A percentile compares a stretch with the other conserved stretches of the same genome.
Evolutionary conservation across 2,329 filamentous ascomycete species (phyloP).

Genomic region (Akanthomyces uredinophilus): DNA sequence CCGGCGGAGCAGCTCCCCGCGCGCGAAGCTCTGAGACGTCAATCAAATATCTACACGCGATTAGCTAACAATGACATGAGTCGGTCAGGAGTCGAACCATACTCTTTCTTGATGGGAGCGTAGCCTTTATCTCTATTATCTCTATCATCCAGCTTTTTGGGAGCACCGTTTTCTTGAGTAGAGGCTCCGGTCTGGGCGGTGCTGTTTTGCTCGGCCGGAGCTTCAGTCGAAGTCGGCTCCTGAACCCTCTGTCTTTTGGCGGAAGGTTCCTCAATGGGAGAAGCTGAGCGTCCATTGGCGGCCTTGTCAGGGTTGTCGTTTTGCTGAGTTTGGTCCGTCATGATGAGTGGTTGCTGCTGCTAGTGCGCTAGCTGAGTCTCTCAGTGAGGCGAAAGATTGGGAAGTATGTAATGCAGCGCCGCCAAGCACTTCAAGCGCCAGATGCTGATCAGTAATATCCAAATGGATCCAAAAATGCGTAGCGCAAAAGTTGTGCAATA

Average conservation of each 20-base stretch:
- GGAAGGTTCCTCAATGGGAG: constrained; percentile 35
- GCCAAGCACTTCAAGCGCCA: background rate
- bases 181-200: constrained; percentile 7
- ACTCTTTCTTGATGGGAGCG: constrained; percentile 71
- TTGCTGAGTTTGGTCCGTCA: constrained; percentile 23
- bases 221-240: constrained; percentile 19
- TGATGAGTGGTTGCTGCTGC: constrained; percentile 14
- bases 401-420: background rate
- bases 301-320: constrained; percentile 3
- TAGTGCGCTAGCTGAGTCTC: background rate
- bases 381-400: background rate
- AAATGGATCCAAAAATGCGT: background rate
- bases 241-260: constrained; percentile 57
- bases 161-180: constrained; percentile 19
- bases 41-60: constrained; percentile 37
- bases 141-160: constrained; percentile 18
- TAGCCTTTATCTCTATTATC: constrained; percentile 43
- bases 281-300: background rate
- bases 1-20: constrained; percentile 16
- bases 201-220: background rate
- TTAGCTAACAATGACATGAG: background rate
- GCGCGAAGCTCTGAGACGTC: constrained; percentile 26
- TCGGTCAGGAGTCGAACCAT: constrained; percentile 18
- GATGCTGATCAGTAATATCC: background rate
- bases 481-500: background rate